Evolutionary conservation across 2,329 filamentous ascomycete genomes (phyloP).

Genomic region (Ophiostoma sp.): DNA sequence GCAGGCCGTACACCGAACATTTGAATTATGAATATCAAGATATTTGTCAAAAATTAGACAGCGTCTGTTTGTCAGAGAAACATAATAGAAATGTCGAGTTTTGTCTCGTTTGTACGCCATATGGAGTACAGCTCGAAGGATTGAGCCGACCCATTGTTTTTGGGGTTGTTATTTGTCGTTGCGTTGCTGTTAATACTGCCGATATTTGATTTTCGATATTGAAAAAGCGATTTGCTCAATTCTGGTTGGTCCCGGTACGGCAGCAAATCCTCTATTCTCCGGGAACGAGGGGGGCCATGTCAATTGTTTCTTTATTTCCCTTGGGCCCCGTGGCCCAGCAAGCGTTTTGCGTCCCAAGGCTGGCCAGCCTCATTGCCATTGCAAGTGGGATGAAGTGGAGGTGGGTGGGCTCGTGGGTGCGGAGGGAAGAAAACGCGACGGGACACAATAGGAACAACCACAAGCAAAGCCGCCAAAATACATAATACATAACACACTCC

Average conservation of each 20-base stretch:
- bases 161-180: no score
- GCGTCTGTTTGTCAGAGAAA: neutral
- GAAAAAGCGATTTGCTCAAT: neutral
- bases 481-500: neutral
- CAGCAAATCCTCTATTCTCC: neutral
- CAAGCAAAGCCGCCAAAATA: neutral
- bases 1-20: neutral
- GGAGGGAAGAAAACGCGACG: neutral
- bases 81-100: neutral
- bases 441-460: neutral
- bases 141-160: neutral
- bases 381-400: neutral
- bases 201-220: conserved; percentile 7
- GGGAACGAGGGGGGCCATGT: neutral
- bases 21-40: neutral
- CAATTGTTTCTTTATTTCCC: neutral
- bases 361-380: conserved; percentile 22
- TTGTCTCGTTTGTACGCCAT: neutral
- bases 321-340: neutral
- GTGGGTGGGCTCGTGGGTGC: neutral
- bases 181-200: neutral
- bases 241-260: conserved; percentile 10
- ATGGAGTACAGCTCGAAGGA: neutral
- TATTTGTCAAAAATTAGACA: neutral
- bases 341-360: conserved; percentile 16